Evolutionary conservation across 371 early-diverging fungal genomes (phyloP), one percentile per base, ranked within the genome.

Genomic region (Rhizopus arrhizus): DNA sequence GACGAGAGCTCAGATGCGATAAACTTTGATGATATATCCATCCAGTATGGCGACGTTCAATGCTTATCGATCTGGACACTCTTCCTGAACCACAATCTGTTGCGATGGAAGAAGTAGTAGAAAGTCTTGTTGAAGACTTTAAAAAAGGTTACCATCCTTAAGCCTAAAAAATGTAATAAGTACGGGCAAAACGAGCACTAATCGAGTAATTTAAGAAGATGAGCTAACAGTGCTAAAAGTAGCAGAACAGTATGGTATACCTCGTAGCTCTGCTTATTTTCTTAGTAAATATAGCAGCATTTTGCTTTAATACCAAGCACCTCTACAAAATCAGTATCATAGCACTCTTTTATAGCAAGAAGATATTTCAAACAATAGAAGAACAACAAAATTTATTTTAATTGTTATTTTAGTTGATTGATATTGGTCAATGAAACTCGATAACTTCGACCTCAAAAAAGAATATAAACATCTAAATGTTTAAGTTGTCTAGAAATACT

Each of bases 241-340:
- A 47, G 28, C 28, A 47, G 1, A 51, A 49, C 49, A 38, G 58
- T 58, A 49, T 49, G 29, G 48, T 48, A 58, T 49, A 49, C 58
- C 48, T 58, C 49, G 31, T 28, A 47, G 56, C 46, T 56, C 56
- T 58, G 28, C 47, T 47, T 47, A 22, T 16, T 47, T 47, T 47
- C 29, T 49, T 58, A 58, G 33, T 40, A 47, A 35, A 47, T 49
- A 58, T 58, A 49, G 58, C 58, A 58, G 49, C 40, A 58, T 49
- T 49, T 58, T 58, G 38, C 50, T 58, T 58, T 49, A 58, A 38
- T 49, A 31, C 49, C 48, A 58, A 58, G 50, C 48, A 28, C 31
- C 38, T 58, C 58, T 49, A 58, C 36, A 58, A 58, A 58, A 49
- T 49, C 48, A 57, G 32, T 57, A 57, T 47, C 40, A 38, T 48